phyloP scores from a whole-genome alignment of 352 stramenopile species.

The Peronospora farinosa region DNA sequence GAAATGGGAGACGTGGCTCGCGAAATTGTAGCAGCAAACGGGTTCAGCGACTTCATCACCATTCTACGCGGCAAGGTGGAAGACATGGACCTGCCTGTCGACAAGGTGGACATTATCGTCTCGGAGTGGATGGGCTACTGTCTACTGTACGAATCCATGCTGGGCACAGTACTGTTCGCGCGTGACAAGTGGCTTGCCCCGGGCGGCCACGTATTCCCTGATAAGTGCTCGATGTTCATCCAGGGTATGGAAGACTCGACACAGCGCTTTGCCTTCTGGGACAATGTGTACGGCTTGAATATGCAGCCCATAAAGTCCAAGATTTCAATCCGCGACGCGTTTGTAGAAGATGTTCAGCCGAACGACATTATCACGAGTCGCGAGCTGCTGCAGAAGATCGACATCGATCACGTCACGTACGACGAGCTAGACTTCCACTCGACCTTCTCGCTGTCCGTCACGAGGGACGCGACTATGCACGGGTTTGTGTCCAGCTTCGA shows the following conservation, averaged over 20 bases:
- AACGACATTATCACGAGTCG: constrained; percentile 86
- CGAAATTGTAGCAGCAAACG: constrained; percentile 93
- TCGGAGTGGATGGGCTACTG: constrained; percentile 99
- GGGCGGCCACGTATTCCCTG: constrained; percentile 93
- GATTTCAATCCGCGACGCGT: constrained; percentile 92
- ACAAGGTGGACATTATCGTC: constrained; percentile 96
- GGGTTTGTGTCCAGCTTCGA: constrained; percentile 97
- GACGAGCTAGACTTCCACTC: constrained; percentile 93
- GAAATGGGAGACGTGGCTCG: constrained; percentile 92
- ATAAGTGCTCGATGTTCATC: constrained; percentile 95
- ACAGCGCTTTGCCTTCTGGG: constrained; percentile 88
- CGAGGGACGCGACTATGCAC: constrained; percentile 89
- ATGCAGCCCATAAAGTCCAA: constrained; percentile 94
- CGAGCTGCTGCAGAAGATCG: constrained; percentile 80
- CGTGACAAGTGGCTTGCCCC: constrained; percentile 94
- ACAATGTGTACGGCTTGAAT: constrained; percentile 98
- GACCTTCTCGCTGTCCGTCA: constrained; percentile 84
- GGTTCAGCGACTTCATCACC: constrained; percentile 86
- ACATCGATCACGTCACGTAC: constrained; percentile 87
- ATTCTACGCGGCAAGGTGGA: constrained; percentile 94
- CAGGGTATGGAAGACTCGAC: constrained; percentile 67
- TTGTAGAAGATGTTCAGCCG: constrained; percentile 92
- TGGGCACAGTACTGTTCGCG: constrained; percentile 94
- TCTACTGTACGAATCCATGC: constrained; percentile 97
- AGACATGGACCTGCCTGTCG: constrained; percentile 90